Percentiles rank a stretch among this genome's conserved stretches.
Conservation (phyloP, 1,139 yeast genomes). For the Petasospora fabianii region DNA sequence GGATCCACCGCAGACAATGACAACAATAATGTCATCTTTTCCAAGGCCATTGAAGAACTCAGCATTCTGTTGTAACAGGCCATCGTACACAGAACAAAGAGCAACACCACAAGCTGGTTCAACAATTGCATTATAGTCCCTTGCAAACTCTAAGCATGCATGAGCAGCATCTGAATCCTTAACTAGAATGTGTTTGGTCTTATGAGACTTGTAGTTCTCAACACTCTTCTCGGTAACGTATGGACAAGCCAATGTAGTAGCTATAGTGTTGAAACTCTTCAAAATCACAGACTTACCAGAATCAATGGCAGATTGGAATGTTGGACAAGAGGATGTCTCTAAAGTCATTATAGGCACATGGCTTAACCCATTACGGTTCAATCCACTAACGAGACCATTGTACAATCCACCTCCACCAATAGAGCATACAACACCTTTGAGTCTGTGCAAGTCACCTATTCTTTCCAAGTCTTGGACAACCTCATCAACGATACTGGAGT, state of each 20-base stretch:
- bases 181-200: conserved; percentile 44
- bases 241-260: conserved; percentile 60
- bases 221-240: conserved; percentile 47
- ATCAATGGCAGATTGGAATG: conserved; percentile 45
- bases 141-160: conserved; percentile 48
- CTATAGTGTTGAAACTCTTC: conserved; percentile 48
- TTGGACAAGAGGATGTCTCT: conserved; percentile 61
- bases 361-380: conserved; percentile 38
- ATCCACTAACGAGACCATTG: conserved; percentile 58
- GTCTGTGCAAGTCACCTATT: conserved; percentile 28
- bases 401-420: conserved; percentile 78
- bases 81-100: conserved; percentile 46
- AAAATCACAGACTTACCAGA: conserved; percentile 44
- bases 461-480: conserved; percentile 39
- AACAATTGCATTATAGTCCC: conserved; percentile 46
- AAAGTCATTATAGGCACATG: conserved; percentile 48
- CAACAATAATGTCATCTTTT: conserved; percentile 48
- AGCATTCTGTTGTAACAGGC: conserved; percentile 35
- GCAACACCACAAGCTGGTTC: conserved; percentile 83
- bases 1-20: conserved; percentile 67
- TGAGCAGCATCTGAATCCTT: conserved; percentile 52
- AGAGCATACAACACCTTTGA: conserved; percentile 62
- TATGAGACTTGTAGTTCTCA: conserved; percentile 37
- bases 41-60: conserved; percentile 30
- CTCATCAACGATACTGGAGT: conserved; percentile 57